phyloP scores from a whole-genome alignment of 1,139 yeast genomes.

The Yamadazyma jaroonii region DNA sequence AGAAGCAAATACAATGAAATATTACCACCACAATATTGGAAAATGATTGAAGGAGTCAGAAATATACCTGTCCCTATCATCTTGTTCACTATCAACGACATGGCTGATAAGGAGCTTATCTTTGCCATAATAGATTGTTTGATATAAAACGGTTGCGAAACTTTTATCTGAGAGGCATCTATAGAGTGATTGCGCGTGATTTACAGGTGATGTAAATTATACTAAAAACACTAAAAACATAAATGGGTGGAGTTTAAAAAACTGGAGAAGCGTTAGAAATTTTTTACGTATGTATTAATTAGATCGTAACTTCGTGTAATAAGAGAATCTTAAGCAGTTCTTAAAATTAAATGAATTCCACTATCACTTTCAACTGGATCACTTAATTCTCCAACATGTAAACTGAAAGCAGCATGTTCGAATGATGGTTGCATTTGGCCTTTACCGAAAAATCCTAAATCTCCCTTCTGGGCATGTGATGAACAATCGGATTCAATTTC shows the following conservation, averaged over 20 bases:
- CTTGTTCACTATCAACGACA: constrained; percentile 45
- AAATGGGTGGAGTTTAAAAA: neutral
- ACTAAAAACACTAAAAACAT: too few species aligned
- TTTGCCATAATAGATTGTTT: constrained; percentile 1
- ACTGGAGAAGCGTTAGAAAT: neutral
- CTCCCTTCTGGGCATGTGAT: constrained; percentile 86
- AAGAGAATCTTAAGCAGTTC: constrained; percentile 55
- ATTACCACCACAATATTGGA: constrained; percentile 42
- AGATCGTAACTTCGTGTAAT: neutral
- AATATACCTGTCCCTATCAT: constrained; percentile 55
- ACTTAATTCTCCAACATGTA: constrained; percentile 82
- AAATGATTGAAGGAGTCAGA: constrained; percentile 48
- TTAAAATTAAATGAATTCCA: constrained; percentile 84
- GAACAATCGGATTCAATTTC: constrained; percentile 84
- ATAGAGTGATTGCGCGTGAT: constrained; percentile 1
- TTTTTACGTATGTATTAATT: too few species aligned
- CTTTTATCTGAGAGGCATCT: neutral
- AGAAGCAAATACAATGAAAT: constrained; percentile 36
- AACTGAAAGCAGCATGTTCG: constrained; percentile 80
- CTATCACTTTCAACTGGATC: constrained; percentile 85
- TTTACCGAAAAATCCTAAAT: constrained; percentile 80
- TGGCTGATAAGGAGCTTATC: constrained; percentile 13
- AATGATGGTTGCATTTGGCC: constrained; percentile 96
- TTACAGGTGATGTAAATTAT: neutral
- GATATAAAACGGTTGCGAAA: neutral